These are phyloP conservation scores for Euphorbia tirucalli DNA, from an alignment of 345 rosid species.

Conservation along the genomic window DNA sequence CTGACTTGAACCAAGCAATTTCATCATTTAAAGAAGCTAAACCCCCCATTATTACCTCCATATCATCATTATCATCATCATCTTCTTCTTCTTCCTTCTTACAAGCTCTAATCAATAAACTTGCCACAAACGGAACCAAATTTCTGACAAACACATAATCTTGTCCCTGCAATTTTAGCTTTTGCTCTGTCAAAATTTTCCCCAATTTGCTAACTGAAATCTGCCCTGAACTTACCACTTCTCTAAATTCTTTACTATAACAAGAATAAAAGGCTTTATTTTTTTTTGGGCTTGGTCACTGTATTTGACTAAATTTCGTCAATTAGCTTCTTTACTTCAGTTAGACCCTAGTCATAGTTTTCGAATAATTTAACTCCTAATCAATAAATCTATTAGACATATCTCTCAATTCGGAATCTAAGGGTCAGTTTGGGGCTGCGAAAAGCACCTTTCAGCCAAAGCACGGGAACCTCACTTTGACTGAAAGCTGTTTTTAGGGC, in stretches of 20 bases:
- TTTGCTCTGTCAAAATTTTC: background rate
- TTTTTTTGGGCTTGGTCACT: no score
- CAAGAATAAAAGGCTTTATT: background rate
- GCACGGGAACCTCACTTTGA: no score
- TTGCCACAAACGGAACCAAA: conserved; percentile 67
- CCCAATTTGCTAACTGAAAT: background rate
- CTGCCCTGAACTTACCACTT: no score
- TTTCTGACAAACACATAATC: conserved; percentile 77
- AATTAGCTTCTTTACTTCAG: no score
- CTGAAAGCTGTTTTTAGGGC: no score
- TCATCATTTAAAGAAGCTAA: conserved; percentile 63
- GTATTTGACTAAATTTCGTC: no score
- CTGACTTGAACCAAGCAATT: conserved; percentile 71
- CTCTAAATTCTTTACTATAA: background rate
- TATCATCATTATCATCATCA: conserved; percentile 47
- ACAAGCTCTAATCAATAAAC: conserved; percentile 65
- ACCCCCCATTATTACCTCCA: conserved; percentile 69
- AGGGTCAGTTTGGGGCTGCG: no score
- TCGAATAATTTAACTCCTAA: no score
- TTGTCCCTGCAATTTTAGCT: conserved; percentile 55
- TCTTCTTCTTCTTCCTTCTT: conserved; percentile 56
- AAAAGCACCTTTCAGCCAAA: no score
- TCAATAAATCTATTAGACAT: no score
- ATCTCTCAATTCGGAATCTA: no score
- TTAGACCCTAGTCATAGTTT: no score